Conservation (phyloP, 345 rosid species). For the Eucalyptus cloeziana region DNA sequence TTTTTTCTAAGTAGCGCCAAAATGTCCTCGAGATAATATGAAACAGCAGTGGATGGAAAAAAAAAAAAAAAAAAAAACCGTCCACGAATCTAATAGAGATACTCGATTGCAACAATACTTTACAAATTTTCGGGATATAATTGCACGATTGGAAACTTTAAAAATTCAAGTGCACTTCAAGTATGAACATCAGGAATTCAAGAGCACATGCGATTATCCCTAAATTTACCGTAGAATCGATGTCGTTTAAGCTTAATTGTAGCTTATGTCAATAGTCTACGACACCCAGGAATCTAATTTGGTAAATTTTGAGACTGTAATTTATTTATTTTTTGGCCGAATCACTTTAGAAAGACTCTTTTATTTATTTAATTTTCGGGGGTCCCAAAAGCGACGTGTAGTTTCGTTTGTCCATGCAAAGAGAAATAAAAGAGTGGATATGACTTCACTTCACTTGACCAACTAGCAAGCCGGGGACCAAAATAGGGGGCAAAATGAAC, state of each 20-base stretch:
- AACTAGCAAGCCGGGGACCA: not conserved
- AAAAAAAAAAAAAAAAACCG: not conserved
- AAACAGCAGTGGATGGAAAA: not conserved
- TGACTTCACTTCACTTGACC: not conserved
- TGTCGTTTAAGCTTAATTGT: not conserved
- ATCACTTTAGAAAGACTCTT: not conserved
- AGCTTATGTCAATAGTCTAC: not conserved
- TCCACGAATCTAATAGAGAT: not conserved
- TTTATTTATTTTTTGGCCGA: too few relatives aligned
- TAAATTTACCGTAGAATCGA: not conserved
- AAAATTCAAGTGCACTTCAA: not conserved
- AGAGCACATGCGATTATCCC: not conserved
- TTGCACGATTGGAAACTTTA: not conserved
- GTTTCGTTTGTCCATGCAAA: not conserved
- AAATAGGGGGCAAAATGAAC: not conserved
- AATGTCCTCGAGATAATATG: not conserved
- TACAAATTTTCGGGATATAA: not conserved
- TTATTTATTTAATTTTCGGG: not conserved
- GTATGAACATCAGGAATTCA: not conserved
- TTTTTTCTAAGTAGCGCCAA: not conserved
- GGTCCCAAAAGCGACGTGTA: not conserved
- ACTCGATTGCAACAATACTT: not conserved
- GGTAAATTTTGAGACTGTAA: not conserved
- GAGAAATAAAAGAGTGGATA: not conserved
- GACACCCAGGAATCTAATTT: not conserved